phyloP scores from a whole-genome alignment of 371 early-diverging fungal genomes.

The Apophysomyces sp. region DNA sequence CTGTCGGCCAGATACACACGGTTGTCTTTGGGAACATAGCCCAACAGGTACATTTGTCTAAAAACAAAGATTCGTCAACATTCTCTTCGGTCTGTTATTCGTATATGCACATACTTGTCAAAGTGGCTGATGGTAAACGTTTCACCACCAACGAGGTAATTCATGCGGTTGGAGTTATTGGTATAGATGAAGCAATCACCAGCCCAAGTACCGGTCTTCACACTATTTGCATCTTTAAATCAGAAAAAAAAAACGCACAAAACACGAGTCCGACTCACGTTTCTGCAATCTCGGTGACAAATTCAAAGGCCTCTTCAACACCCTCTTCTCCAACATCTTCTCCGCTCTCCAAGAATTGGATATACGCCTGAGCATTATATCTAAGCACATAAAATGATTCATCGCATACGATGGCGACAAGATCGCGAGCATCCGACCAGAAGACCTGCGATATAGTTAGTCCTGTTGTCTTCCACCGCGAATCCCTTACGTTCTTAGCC shows the following conservation, averaged over 20 bases:
- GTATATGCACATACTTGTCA: slow-evolving; percentile 57
- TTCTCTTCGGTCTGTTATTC: too few relatives aligned
- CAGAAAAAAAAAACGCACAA: background rate
- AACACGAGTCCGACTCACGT: slow-evolving; percentile 33
- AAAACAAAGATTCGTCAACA: background rate
- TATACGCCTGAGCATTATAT: slow-evolving; percentile 85
- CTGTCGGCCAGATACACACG: slow-evolving; percentile 93
- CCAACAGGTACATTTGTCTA: slow-evolving; percentile 86
- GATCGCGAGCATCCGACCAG: slow-evolving; percentile 95
- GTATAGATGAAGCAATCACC: slow-evolving; percentile 98
- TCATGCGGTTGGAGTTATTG: slow-evolving; percentile 85
- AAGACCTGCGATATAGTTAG: slow-evolving; percentile 43
- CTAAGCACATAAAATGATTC: slow-evolving; percentile 92
- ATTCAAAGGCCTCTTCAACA: slow-evolving; percentile 94
- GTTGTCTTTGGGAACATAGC: slow-evolving; percentile 93
- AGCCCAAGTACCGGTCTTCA: slow-evolving; percentile 94
- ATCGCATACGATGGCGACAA: slow-evolving; percentile 89
- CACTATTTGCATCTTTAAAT: slow-evolving; percentile 32
- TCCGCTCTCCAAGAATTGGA: slow-evolving; percentile 73
- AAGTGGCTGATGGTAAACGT: slow-evolving; percentile 93
- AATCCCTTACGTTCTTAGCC: slow-evolving; percentile 65
- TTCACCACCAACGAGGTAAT: slow-evolving; percentile 93
- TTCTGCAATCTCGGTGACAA: slow-evolving; percentile 90
- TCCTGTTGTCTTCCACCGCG: background rate
- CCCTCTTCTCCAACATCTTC: slow-evolving; percentile 88